A percentile compares a stretch with the other conserved stretches of the same genome.
These are phyloP conservation scores for Candida sp. DNA, from an alignment of 1,139 yeast species.

Conservation along the genomic window DNA sequence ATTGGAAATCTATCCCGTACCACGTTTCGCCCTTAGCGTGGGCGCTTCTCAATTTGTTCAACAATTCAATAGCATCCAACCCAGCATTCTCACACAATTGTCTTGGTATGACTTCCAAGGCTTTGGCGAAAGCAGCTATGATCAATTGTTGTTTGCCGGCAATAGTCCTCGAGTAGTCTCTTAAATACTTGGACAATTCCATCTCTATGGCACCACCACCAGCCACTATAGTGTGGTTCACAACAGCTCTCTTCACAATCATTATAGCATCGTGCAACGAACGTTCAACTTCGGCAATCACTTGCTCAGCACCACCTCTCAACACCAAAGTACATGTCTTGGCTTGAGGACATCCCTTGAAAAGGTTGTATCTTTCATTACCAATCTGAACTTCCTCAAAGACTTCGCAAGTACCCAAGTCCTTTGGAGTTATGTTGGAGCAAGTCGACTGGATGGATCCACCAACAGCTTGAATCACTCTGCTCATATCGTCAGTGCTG, in stretches of 20 bases:
- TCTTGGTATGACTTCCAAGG: slow-evolving; percentile 95
- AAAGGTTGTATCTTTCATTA: slow-evolving; percentile 90
- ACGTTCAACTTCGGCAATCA: slow-evolving; percentile 97
- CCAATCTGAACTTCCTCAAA: slow-evolving; percentile 98
- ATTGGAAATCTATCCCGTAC: slow-evolving; percentile 92
- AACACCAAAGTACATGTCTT: slow-evolving; percentile 92
- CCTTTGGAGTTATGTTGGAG: slow-evolving; percentile 67
- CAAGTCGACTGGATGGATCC: slow-evolving; percentile 91
- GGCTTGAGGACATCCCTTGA: slow-evolving; percentile 91
- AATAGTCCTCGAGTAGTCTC: slow-evolving; percentile 86
- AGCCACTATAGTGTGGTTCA: slow-evolving; percentile 87
- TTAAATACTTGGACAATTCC: slow-evolving; percentile 89
- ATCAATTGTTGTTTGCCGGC: slow-evolving; percentile 97
- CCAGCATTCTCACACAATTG: slow-evolving; percentile 99
- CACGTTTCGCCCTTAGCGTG: slow-evolving; percentile 94
- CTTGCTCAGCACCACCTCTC: slow-evolving; percentile 99
- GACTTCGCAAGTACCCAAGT: slow-evolving; percentile 82
- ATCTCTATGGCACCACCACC: slow-evolving; percentile 99
- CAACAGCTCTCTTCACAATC: slow-evolving; percentile 96
- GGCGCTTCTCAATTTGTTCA: slow-evolving; percentile 88
- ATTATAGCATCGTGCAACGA: slow-evolving; percentile 97
- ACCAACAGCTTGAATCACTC: slow-evolving; percentile 95
- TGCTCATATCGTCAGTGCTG: slow-evolving; percentile 83
- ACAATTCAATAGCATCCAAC: slow-evolving; percentile 91
- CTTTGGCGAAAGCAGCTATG: slow-evolving; percentile 91